phyloP scores from a whole-genome alignment of 1,284 basidiomycete species.

The Trichosporon coremiiforme region DNA sequence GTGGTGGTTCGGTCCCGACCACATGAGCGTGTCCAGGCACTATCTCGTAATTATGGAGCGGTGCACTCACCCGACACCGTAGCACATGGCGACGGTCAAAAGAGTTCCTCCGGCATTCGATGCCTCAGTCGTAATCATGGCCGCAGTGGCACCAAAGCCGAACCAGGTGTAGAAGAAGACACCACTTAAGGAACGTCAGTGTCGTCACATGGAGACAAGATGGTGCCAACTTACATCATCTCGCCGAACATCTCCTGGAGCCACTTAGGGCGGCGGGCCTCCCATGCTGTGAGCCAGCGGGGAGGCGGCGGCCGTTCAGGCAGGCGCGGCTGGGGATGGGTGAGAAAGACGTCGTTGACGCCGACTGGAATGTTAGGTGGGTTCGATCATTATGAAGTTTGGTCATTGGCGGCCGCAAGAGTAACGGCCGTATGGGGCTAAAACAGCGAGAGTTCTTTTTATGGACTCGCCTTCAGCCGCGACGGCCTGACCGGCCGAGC shows the following conservation, averaged over 20 bases:
- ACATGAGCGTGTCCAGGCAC: background rate
- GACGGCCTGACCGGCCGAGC: background rate
- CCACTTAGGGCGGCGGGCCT: constrained; percentile 24
- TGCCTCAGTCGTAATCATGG: background rate
- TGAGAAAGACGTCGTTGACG: constrained; percentile 26
- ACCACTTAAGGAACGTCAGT: constrained; percentile 20
- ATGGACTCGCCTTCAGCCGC: background rate
- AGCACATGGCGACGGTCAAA: constrained; percentile 24
- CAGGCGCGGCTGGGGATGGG: constrained; percentile 15
- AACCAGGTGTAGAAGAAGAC: constrained; percentile 29
- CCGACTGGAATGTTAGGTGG: constrained; percentile 25
- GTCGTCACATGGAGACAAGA: background rate
- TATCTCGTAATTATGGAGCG: background rate
- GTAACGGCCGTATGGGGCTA: background rate
- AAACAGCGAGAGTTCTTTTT: background rate
- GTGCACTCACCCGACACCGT: constrained; percentile 23
- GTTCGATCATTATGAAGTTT: background rate
- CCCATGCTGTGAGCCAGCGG: constrained; percentile 23
- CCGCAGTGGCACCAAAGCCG: constrained; percentile 26
- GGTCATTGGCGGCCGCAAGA: background rate
- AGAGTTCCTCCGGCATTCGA: constrained; percentile 16
- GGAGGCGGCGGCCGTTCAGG: constrained; percentile 23
- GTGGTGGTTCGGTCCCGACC: background rate
- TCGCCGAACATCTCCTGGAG: constrained; percentile 28
- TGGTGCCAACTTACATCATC: constrained; percentile 20